These are phyloP conservation scores for Exophiala spinifera DNA, from an alignment of 2,329 filamentous ascomycete species.

Conservation along the genomic window DNA sequence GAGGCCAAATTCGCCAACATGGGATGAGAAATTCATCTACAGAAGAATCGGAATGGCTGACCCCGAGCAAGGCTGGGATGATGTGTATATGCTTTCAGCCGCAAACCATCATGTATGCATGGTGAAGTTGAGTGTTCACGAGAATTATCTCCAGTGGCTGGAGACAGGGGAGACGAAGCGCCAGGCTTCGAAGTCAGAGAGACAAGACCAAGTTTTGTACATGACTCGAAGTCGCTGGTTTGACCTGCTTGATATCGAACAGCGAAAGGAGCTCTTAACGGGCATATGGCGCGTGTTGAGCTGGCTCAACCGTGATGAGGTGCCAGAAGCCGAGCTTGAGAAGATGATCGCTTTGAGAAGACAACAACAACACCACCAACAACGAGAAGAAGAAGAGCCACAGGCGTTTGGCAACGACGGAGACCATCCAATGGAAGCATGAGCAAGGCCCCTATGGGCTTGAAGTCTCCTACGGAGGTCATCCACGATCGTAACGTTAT, in stretches of 20 bases:
- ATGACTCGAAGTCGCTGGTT: conserved; percentile 58
- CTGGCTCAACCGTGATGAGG: conserved; percentile 46
- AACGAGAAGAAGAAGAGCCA: too few relatives aligned
- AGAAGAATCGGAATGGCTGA: conserved; percentile 22
- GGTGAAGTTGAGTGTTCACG: conserved; percentile 57
- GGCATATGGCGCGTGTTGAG: conserved; percentile 58
- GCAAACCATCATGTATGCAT: conserved; percentile 60
- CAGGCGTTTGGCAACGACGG: not conserved
- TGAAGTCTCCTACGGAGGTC: too few relatives aligned
- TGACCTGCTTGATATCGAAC: conserved; percentile 53
- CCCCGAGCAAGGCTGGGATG: conserved; percentile 19
- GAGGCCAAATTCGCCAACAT: conserved; percentile 22
- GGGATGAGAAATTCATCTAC: conserved; percentile 29
- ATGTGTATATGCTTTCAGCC: conserved; percentile 21
- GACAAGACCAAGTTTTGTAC: conserved; percentile 42
- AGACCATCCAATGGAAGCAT: conserved; percentile 16
- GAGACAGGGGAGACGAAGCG: conserved; percentile 40
- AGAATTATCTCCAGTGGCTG: conserved; percentile 55
- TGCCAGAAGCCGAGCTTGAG: conserved; percentile 23
- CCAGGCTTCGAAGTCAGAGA: not conserved
- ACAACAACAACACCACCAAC: conserved; percentile 3
- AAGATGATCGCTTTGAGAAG: conserved; percentile 19
- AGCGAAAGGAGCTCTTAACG: conserved; percentile 55
- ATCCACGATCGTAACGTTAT: too few relatives aligned
- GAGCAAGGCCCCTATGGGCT: not conserved